Base-by-base conservation (phyloP, 2,329 filamentous ascomycete species). In the Aaosphaeria arxii region DNA sequence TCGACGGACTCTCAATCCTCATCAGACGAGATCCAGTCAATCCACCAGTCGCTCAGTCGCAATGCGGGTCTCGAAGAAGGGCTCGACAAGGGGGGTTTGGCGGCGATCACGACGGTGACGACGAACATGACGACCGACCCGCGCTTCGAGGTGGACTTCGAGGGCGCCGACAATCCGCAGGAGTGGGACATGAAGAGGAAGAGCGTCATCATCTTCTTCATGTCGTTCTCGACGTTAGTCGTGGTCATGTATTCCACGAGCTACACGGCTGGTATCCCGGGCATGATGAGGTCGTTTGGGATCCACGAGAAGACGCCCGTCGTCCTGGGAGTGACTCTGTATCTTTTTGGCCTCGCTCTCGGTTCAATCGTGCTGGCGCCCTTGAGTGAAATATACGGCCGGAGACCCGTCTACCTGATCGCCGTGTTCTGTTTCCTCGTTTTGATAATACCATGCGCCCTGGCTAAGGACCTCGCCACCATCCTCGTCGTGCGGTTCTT, bases 311-410 rank as follows among this genome's bases (percentile, higher is more conserved):
- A 81, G 32, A 83, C 82, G 0, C 68, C 86, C n/a, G 79, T 85
- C 1, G 88, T 88, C 0, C 73, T 94, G 3, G 89, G 89, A 5
- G 75, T 95, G 40, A 94, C 89, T 0, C 85, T 86, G 0, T 95
- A 94, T 62, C 77, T 94, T 6, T 66, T 89, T 28, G 89, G 89
- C 5, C 77, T 94, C 42, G 89, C 88, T 0, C 68, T 78, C 1
- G 89, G 89, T 1, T 85, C 82, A 32, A 72, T 94, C 49, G 71
- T 94, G 30, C 76, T 91, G 39, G 89, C 89, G 1, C 89, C 89
- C 0, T 70, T 92, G 44, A 84, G 80, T 52, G 86, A 89, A 69
- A 77, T 89, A 59, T 88, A 82, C 56, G 86, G 86, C 4, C 77
- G 86, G 6, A 75, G 79, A 43, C 78, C 76, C 0, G 83, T 94